These are phyloP conservation scores for Erythrophleum fordii DNA, from an alignment of 306 rosid genomes.

Conservation along the genomic window DNA sequence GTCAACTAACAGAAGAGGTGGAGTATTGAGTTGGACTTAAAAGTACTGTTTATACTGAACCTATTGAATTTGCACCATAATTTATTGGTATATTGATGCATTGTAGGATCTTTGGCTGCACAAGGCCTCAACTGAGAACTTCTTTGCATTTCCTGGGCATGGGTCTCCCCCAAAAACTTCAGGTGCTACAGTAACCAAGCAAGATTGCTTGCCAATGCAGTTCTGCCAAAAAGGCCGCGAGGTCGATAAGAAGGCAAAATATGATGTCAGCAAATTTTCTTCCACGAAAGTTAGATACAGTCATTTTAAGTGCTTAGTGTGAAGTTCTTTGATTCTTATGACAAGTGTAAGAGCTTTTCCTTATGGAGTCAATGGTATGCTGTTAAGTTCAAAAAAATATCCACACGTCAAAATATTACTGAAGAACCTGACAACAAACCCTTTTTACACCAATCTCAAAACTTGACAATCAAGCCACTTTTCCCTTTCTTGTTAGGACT, in stretches of 20 bases:
- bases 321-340: background rate
- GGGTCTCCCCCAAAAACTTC: slow-evolving; percentile 73
- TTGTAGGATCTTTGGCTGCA: slow-evolving; percentile 51
- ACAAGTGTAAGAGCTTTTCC: background rate
- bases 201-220: slow-evolving; percentile 64
- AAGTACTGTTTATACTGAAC: background rate
- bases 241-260: slow-evolving; percentile 6
- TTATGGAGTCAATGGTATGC: background rate
- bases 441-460: background rate
- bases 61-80: slow-evolving; percentile 32
- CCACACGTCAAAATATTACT: background rate
- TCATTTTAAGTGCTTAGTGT: background rate
- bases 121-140: slow-evolving; percentile 59
- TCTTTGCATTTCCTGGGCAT: slow-evolving; percentile 59
- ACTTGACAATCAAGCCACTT: background rate
- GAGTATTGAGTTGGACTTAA: background rate
- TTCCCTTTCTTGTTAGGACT: background rate
- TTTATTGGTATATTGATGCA: slow-evolving; percentile 19
- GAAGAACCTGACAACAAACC: background rate
- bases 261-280: background rate
- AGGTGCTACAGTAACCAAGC: slow-evolving; percentile 56
- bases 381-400: background rate
- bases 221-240: slow-evolving; percentile 45
- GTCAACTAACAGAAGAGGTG: slow-evolving; percentile 8
- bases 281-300: background rate